Percentiles rank a stretch among this genome's conserved stretches.
These are phyloP conservation scores for Ochetophila trinervis DNA, from an alignment of 306 rosid genomes.

Conservation along the genomic window DNA sequence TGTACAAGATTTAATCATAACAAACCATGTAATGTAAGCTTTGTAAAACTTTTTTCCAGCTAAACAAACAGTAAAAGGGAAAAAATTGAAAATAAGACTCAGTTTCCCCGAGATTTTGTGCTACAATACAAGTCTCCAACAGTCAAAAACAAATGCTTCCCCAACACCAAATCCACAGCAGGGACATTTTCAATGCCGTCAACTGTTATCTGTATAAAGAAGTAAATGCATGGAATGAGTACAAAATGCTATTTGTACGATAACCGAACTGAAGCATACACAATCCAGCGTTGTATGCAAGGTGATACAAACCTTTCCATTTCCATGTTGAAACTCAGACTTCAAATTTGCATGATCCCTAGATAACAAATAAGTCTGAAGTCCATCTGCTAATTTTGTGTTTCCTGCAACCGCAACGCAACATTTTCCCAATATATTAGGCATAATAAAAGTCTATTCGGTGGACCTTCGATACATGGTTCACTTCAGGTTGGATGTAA, in stretches of 20 bases:
- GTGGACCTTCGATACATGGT: neutral
- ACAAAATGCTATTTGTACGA: neutral
- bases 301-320: slow-evolving; percentile 67
- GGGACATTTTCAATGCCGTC: slow-evolving; percentile 58
- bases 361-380: slow-evolving; percentile 59
- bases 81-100: too few relatives aligned
- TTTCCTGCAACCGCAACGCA: slow-evolving; percentile 49
- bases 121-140: slow-evolving; percentile 49
- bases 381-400: slow-evolving; percentile 36
- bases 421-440: neutral
- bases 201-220: slow-evolving; percentile 47
- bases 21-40: too few relatives aligned
- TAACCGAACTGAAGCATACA: neutral
- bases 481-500: too few relatives aligned
- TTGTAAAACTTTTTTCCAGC: too few relatives aligned
- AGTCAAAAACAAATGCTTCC: slow-evolving; percentile 57
- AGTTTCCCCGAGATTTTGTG: too few relatives aligned
- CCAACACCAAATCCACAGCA: slow-evolving; percentile 46
- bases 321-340: slow-evolving; percentile 61
- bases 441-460: neutral
- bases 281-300: neutral
- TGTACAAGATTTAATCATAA: too few relatives aligned
- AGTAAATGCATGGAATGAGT: neutral
- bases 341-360: slow-evolving; percentile 73
- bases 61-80: too few relatives aligned